A percentile compares a stretch with the other conserved stretches of the same genome.
phyloP scores from a whole-genome alignment of 257 asterid species.

The Solanum corneliomulleri region DNA sequence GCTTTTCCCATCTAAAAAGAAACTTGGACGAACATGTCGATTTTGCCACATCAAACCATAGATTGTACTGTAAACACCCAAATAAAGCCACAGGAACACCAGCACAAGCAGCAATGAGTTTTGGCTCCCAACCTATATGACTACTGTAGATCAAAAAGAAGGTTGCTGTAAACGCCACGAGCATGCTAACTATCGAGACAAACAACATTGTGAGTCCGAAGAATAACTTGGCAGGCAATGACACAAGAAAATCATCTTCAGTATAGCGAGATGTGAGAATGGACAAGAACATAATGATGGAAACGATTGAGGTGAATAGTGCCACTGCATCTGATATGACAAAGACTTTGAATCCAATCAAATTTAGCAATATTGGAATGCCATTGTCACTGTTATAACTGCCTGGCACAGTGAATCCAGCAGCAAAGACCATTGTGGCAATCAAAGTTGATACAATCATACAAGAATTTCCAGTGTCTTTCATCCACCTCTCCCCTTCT shows the following conservation, averaged over 20 bases:
- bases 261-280: not conserved
- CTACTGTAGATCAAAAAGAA: no score
- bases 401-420: conserved; percentile 26
- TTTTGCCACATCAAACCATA: no score
- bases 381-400: conserved; percentile 11
- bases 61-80: no score
- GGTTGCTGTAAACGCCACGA: not conserved
- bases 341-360: conserved; percentile 4
- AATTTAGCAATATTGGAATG: not conserved
- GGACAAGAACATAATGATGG: conserved; percentile 5
- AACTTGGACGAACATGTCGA: no score
- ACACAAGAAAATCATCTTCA: not conserved
- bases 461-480: conserved; percentile 22
- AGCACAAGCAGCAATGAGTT: no score
- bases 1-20: no score
- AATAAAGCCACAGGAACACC: no score
- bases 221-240: not conserved
- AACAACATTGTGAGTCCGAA: not conserved
- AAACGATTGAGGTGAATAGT: not conserved
- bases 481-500: conserved; percentile 30
- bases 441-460: conserved; percentile 25
- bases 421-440: conserved; percentile 24
- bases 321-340: conserved; percentile 9
- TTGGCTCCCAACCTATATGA: no score
- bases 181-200: not conserved